Evolutionary conservation across 75 land plant species (phyloP).

Genomic region (Selaginella tamariscina): DNA sequence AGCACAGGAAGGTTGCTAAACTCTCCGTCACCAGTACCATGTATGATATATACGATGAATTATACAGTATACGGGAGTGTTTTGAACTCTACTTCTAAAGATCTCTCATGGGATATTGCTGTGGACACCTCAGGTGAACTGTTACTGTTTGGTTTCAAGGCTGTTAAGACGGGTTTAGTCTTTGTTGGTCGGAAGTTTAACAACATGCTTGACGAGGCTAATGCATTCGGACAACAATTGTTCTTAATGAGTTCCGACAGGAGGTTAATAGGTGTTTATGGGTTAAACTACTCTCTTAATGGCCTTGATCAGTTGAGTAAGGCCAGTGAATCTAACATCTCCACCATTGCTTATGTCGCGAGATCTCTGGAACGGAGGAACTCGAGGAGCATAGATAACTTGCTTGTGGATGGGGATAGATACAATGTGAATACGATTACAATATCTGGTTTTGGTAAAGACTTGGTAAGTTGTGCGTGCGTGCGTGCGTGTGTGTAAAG

Average conservation of each 20-base stretch:
- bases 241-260: neutral
- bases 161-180: neutral
- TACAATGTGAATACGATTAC: neutral
- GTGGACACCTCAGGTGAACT: neutral
- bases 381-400: neutral
- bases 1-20: neutral
- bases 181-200: neutral
- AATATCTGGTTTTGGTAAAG: neutral
- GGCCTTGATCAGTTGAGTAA: neutral
- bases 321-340: neutral
- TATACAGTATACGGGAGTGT: neutral
- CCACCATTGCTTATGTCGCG: neutral
- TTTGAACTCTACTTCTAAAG: neutral
- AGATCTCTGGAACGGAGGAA: neutral
- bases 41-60: neutral
- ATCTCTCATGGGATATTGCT: neutral
- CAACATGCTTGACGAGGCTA: neutral
- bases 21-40: neutral
- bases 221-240: neutral
- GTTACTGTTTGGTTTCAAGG: neutral
- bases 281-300: neutral
- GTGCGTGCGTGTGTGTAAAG: too few species aligned
- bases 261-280: neutral
- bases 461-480: constrained; percentile 4
- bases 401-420: neutral